Evolutionary conservation across 108 stramenopile genomes (phyloP).

Genomic region (Stephanodiscus triporus): DNA sequence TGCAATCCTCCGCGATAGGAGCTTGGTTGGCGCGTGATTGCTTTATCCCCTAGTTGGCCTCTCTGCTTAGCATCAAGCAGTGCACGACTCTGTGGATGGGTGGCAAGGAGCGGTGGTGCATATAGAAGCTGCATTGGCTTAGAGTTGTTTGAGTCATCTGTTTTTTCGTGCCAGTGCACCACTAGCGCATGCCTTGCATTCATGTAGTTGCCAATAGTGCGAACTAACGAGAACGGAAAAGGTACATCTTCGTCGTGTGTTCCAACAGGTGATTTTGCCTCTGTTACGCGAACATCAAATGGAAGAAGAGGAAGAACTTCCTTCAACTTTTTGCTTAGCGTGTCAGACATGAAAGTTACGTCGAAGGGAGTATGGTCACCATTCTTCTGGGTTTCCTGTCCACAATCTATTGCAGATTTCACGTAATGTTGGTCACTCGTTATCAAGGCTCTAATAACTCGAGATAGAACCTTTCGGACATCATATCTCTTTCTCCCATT

Average conservation of each 20-base stretch:
- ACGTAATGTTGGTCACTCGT: slow-evolving; percentile 68
- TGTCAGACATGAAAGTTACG: slow-evolving; percentile 51
- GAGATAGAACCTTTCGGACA: slow-evolving; percentile 61
- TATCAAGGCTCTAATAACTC: slow-evolving; percentile 69
- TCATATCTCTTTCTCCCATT: slow-evolving; percentile 42
- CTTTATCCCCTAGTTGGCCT: slow-evolving; percentile 15
- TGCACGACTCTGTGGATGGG: slow-evolving; percentile 57
- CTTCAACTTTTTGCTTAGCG: slow-evolving; percentile 57
- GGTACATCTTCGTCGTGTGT: slow-evolving; percentile 57
- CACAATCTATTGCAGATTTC: slow-evolving; percentile 53
- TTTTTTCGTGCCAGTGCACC: slow-evolving; percentile 68
- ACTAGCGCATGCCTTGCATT: slow-evolving; percentile 71
- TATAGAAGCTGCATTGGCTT: slow-evolving; percentile 56
- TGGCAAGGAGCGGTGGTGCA: slow-evolving; percentile 42
- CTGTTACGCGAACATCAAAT: slow-evolving; percentile 85
- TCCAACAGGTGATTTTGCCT: slow-evolving; percentile 59
- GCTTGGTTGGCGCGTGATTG: slow-evolving; percentile 45
- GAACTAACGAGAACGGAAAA: slow-evolving; percentile 77
- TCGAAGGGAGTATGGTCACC: slow-evolving; percentile 52
- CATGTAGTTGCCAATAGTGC: slow-evolving; percentile 84
- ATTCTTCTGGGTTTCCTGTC: slow-evolving; percentile 24
- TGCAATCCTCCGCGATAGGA: slow-evolving; percentile 60
- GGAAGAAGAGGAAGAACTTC: slow-evolving; percentile 68
- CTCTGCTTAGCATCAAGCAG: slow-evolving; percentile 37
- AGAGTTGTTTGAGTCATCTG: slow-evolving; percentile 39